phyloP scores from a whole-genome alignment of 2,329 filamentous ascomycete species.

The Aureobasidium sp. region DNA sequence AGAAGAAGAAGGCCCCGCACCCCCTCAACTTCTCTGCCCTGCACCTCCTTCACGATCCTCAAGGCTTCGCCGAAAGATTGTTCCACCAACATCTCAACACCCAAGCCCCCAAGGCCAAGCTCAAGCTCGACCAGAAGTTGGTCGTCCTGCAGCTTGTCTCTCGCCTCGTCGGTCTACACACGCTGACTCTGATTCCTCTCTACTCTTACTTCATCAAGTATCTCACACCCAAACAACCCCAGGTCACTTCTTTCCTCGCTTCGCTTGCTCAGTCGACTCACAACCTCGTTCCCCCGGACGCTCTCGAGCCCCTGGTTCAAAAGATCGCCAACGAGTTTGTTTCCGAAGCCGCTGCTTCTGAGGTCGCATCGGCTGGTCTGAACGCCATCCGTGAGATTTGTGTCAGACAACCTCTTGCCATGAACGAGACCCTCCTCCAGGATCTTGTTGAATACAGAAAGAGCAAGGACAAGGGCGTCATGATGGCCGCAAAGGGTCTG shows the following conservation, averaged over 20 bases:
- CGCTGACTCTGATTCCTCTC: constrained; percentile 77
- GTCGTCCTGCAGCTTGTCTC: constrained; percentile 87
- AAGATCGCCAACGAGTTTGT: constrained; percentile 99
- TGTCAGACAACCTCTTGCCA: constrained; percentile 84
- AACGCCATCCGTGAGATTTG: constrained; percentile 95
- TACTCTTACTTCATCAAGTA: constrained; percentile 95
- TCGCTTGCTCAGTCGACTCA: constrained; percentile 89
- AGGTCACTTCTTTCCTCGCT: constrained; percentile 86
- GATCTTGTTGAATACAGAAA: constrained; percentile 93
- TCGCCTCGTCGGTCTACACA: constrained; percentile 83
- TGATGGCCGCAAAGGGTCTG: constrained; percentile 94
- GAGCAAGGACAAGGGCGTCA: constrained; percentile 97
- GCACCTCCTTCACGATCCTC: constrained; percentile 87
- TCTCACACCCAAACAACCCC: constrained; percentile 78
- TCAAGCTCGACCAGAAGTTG: constrained; percentile 81
- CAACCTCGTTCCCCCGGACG: constrained; percentile 83
- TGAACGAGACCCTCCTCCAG: constrained; percentile 91
- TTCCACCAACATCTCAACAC: constrained; percentile 82
- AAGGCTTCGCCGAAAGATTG: constrained; percentile 82
- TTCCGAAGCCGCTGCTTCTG: constrained; percentile 81
- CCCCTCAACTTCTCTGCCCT: constrained; percentile 93
- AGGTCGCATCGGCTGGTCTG: constrained; percentile 84
- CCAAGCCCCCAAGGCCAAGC: constrained; percentile 66
- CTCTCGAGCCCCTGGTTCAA: constrained; percentile 77
- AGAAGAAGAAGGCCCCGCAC: constrained; percentile 80